Evolutionary conservation across 495 filamentous ascomycete species (phyloP).

Genomic region (Cercophora sp.): DNA sequence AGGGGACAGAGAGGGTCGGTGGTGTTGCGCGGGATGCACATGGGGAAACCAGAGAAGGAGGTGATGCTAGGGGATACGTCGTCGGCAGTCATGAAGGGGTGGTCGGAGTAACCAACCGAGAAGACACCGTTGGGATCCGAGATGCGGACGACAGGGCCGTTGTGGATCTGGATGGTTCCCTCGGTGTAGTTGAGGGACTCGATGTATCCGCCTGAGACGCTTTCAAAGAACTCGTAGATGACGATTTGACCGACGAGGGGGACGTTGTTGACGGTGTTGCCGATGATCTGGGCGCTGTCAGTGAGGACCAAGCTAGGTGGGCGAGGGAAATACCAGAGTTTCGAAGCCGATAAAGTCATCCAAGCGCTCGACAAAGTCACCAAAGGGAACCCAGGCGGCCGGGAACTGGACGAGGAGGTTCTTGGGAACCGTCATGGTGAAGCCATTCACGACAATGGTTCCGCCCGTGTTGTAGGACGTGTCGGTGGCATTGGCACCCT

Average conservation of each 20-base stretch:
- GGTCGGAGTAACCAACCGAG: slow-evolving; percentile 18
- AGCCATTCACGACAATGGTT: slow-evolving; percentile 29
- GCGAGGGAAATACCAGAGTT: neutral
- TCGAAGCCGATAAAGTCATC: slow-evolving; percentile 9
- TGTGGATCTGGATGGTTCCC: slow-evolving; percentile 25
- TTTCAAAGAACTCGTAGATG: slow-evolving; percentile 26
- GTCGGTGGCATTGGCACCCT: slow-evolving; percentile 10
- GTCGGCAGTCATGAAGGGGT: slow-evolving; percentile 33
- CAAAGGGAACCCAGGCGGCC: slow-evolving; percentile 29
- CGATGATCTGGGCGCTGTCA: slow-evolving; percentile 20
- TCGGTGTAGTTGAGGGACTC: slow-evolving; percentile 23
- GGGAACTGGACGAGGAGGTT: slow-evolving; percentile 37
- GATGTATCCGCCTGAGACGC: slow-evolving; percentile 25
- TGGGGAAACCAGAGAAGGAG: slow-evolving; percentile 36
- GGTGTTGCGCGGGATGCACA: slow-evolving; percentile 35
- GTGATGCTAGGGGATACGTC: slow-evolving; percentile 31
- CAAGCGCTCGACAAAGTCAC: slow-evolving; percentile 18
- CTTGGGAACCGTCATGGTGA: slow-evolving; percentile 31
- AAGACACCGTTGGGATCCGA: slow-evolving; percentile 34
- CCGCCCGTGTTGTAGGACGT: slow-evolving; percentile 31
- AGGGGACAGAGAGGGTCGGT: slow-evolving; percentile 26
- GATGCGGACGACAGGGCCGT: slow-evolving; percentile 29
- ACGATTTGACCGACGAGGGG: slow-evolving; percentile 32
- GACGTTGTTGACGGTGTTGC: slow-evolving; percentile 26
- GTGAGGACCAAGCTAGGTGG: too few relatives aligned